Evolutionary conservation across 768 basidiomycete genomes (phyloP).

Genomic region (Mycena amicta): DNA sequence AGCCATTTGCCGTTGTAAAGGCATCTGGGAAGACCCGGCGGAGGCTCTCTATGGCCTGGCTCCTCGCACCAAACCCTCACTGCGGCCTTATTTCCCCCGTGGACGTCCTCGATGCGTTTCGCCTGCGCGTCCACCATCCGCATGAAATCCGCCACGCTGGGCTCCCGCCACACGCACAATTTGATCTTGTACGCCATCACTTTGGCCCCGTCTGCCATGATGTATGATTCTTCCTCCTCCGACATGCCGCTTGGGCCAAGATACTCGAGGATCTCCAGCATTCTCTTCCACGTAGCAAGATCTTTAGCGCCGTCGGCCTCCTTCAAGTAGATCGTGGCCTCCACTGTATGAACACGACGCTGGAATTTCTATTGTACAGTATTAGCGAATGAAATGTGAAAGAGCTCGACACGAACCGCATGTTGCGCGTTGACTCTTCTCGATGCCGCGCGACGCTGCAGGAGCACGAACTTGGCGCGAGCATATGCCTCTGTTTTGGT

Average conservation of each 20-base stretch:
- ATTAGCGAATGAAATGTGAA: neutral
- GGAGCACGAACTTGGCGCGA: neutral
- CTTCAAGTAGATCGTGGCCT: conserved; percentile 11
- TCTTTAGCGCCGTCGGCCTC: conserved; percentile 4
- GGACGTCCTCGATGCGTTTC: conserved; percentile 3
- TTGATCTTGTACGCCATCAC: conserved; percentile 9
- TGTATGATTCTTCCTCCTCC: conserved; percentile 16
- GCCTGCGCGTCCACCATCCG: conserved; percentile 17
- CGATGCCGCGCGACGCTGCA: neutral
- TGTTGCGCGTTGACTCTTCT: conserved; percentile 16
- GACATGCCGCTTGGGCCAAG: conserved; percentile 18
- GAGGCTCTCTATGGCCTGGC: conserved; percentile 2
- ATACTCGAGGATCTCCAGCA: conserved; percentile 10
- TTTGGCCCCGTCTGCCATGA: conserved; percentile 7
- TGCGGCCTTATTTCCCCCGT: conserved; percentile 3
- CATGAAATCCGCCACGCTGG: conserved; percentile 13
- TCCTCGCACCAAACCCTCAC: conserved; percentile 1
- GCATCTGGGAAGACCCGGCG: conserved; percentile 17
- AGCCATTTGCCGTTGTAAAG: conserved; percentile 19
- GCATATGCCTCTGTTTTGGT: conserved; percentile 8
- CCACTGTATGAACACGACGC: conserved; percentile 5
- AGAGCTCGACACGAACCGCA: conserved; percentile 8
- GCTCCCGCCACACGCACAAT: conserved; percentile 20
- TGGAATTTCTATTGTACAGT: conserved; percentile 10
- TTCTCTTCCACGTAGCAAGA: conserved; percentile 16